Evolutionary conservation across 129 eudicot species (phyloP), one percentile per base, ranked within the genome.

Genomic region (Lactuca sativa): DNA sequence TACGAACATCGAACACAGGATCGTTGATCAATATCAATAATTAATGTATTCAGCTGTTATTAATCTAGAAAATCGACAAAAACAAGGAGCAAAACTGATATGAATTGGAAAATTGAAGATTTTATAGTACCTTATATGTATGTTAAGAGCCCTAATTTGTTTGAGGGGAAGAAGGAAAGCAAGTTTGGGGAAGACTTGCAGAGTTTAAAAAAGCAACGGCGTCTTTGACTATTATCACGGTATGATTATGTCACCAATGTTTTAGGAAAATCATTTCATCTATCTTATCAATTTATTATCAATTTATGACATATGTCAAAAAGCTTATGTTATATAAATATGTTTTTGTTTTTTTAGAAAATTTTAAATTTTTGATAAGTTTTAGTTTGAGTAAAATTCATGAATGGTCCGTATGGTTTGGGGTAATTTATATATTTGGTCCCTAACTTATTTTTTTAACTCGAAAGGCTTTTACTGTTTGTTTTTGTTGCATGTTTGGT

Each of bases 171-270:
- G 48, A 38, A 12, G 59, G n/a, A 52, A 36, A 32, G 21, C 4
- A 62, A 38, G 25, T 68, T 76, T 69, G 64, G 80, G 49, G 70
- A 62, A 61, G 40, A 70, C 14, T 17, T 13, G n/a, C 7, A 49
- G 80, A 67, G 57, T 66, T 67, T 41, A 18, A 76, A 68, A 38
- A 68, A 38, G 69, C 80, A 76, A 76, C 75, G 75, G 80, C 56
- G 75, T 59, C 51, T 76, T 76, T 76, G 70, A 76, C 75, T 67
- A 56, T 12, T 74, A 4, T 49, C 41, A 61, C 77, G 47, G 30
- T 44, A 56, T 52, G 58, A 53, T 53, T 56, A 74, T 64, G 72
- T 64, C 72, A 74, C 6, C 56, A 58, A 1, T 37, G 11, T 47
- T 40, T 70, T 56, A 18, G 59, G 11, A 32, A 13, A 49, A 49